These are phyloP conservation scores for Panus rudis DNA, from an alignment of 768 basidiomycete species.

Conservation along the genomic window DNA sequence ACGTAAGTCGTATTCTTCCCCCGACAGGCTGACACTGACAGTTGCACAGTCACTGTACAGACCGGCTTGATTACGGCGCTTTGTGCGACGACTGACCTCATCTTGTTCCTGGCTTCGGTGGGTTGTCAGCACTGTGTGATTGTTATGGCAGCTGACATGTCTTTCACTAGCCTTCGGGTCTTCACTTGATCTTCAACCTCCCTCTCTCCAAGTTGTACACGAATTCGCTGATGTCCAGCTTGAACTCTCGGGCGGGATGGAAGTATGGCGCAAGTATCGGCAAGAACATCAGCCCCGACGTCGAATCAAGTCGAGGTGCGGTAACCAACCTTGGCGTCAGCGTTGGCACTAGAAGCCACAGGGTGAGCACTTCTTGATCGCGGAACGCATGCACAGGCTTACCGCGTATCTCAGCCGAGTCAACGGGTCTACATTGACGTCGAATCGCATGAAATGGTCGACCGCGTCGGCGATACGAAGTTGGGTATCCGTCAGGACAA, in stretches of 20 bases:
- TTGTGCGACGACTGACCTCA: constrained; percentile 25
- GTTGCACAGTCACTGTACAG: constrained; percentile 28
- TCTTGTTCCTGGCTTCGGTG: constrained; percentile 26
- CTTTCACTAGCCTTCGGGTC: constrained; percentile 13
- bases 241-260: constrained; percentile 32
- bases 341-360: no score
- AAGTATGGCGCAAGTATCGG: constrained; percentile 15
- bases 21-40: neutral
- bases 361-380: no score
- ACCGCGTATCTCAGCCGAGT: no score
- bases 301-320: constrained; percentile 16
- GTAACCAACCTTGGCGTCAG: neutral
- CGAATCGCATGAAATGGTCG: constrained; percentile 27
- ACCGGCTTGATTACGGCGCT: constrained; percentile 30
- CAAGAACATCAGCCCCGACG: constrained; percentile 17
- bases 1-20: constrained; percentile 15
- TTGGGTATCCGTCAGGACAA: no score
- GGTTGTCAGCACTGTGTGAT: constrained; percentile 2
- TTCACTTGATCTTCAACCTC: constrained; percentile 29
- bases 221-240: constrained; percentile 31
- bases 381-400: no score
- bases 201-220: constrained; percentile 33
- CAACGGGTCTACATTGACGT: constrained; percentile 23
- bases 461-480: constrained; percentile 5
- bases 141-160: neutral